A percentile compares a stretch with the other conserved stretches of the same genome.
These are phyloP conservation scores for Calamus simplicifolius DNA, from an alignment of 176 grass and related monocot species.

Conservation along the genomic window DNA sequence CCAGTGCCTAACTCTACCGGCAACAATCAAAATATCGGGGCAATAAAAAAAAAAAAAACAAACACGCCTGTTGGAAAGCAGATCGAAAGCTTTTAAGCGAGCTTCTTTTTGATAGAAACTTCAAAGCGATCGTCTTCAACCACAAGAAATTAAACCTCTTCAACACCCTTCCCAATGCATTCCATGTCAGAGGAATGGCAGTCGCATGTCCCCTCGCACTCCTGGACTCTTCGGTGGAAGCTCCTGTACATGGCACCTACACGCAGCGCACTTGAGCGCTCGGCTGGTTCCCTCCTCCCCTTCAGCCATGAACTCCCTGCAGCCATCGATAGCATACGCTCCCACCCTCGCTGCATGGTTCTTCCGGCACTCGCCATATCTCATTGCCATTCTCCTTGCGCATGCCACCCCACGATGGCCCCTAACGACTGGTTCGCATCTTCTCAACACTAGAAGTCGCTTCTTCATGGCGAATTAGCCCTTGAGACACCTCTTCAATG, in stretches of 20 bases:
- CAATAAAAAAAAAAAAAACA: no score
- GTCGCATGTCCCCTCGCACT: conserved; percentile 54
- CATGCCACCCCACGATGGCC: conserved; percentile 34
- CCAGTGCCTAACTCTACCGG: no score
- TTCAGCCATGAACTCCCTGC: conserved; percentile 64
- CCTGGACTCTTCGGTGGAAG: conserved; percentile 67
- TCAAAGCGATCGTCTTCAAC: no score
- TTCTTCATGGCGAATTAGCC: conserved; percentile 37
- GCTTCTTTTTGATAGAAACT: no score
- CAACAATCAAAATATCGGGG: no score
- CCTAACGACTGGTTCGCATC: conserved; percentile 37
- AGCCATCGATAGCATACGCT: conserved; percentile 68
- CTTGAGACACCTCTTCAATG: neutral
- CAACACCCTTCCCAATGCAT: no score
- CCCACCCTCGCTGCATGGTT: conserved; percentile 70
- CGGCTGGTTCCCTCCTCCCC: conserved; percentile 45
- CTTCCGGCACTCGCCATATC: conserved; percentile 59
- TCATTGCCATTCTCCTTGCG: conserved; percentile 30
- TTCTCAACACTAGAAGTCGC: conserved; percentile 57
- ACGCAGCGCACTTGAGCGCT: conserved; percentile 58
- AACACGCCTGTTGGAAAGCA: no score
- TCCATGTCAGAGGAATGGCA: conserved; percentile 16
- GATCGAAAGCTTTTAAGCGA: no score
- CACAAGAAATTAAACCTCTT: no score
- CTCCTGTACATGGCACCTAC: conserved; percentile 67